Evolutionary conservation across 306 rosid genomes (phyloP).

Genomic region (Ziziphus jujuba): DNA sequence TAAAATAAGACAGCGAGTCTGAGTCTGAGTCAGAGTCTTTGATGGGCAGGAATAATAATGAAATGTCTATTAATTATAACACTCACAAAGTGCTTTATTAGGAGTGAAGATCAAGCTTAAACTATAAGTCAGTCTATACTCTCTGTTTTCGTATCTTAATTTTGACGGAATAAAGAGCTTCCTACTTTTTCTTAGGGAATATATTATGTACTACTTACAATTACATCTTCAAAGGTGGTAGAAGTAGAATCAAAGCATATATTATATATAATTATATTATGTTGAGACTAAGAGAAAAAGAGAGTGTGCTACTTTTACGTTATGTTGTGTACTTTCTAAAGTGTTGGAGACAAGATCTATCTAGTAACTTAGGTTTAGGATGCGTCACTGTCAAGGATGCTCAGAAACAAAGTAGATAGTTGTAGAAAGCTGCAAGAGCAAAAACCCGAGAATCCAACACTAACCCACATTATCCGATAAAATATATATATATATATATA

Average conservation of each 20-base stretch:
- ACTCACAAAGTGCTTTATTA: not conserved
- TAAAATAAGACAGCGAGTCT: too few relatives aligned
- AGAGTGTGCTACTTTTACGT: constrained; percentile 10
- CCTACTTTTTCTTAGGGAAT: not conserved
- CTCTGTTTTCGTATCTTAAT: constrained; percentile 8
- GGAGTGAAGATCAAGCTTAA: constrained; percentile 29
- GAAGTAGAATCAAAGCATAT: not conserved
- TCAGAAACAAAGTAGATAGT: not conserved
- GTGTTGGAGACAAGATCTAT: constrained; percentile 3
- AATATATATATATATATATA: not conserved
- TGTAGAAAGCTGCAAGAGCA: not conserved
- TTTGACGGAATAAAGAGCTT: constrained; percentile 27
- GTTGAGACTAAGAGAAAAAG: constrained; percentile 16
- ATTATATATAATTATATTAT: not conserved
- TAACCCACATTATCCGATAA: too few relatives aligned
- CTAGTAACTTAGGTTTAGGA: constrained; percentile 17
- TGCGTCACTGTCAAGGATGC: constrained; percentile 29
- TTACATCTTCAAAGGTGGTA: not conserved
- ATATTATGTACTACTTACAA: not conserved
- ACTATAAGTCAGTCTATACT: constrained; percentile 17
- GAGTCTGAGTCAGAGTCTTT: too few relatives aligned
- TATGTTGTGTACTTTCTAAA: constrained; percentile 21
- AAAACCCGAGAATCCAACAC: not conserved
- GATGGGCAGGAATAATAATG: too few relatives aligned
- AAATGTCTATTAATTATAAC: constrained; percentile 4